Base-by-base conservation (phyloP, 2,329 filamentous ascomycete genomes). In the Mycosphaerella sp. region DNA sequence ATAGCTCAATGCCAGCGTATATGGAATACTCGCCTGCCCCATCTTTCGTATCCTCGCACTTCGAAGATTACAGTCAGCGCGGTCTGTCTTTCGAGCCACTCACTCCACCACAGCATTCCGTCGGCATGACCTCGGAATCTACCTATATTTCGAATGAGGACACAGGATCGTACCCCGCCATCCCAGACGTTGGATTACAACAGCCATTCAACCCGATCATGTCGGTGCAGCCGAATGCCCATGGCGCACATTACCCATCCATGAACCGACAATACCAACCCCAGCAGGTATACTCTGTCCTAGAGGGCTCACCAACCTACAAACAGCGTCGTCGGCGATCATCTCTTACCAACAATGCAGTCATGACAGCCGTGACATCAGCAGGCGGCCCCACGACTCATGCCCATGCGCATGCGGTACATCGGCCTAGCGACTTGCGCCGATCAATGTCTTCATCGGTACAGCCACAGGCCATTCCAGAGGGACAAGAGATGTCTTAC, bases 121-220 rank as follows among this genome's bases (percentile, higher is more conserved):
- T 95, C 57, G 84, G 87, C 58, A 85, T 95, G 62, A 82, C 86
- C 56, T 80, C 86, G 40, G 93, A 98, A 76, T 90, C 93, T 8
- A 89, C 93, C 8, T 98, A 97, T 76, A 95, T 98, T 71, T 89
- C 92, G 59, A 96, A 96, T 70, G 93, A 98, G 75, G 93, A 97
- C 72, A 95, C 92, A 44, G 91, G 91, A 55, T 80, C 97, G 45
- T 97, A 96, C 79, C 92, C 90, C 50, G 91, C 89, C 43, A 95
- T 97, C 64, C 90, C 92, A 9, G 92, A 97, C 66, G 85, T 95
- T 67, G 79, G 88, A 56, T 79, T 84, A 55, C 84, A 89, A 61
- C 83, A 84, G 61, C 82, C 82, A 11, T 84, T 95, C 68, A 89
- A 92, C 69, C 86, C 88, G 51, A 87, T 97, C 80, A 90, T 95